Evolutionary conservation across 805 yeast genomes (phyloP), one percentile per base, ranked within the genome.

Genomic region (Wickerhamiella occidentalis): DNA sequence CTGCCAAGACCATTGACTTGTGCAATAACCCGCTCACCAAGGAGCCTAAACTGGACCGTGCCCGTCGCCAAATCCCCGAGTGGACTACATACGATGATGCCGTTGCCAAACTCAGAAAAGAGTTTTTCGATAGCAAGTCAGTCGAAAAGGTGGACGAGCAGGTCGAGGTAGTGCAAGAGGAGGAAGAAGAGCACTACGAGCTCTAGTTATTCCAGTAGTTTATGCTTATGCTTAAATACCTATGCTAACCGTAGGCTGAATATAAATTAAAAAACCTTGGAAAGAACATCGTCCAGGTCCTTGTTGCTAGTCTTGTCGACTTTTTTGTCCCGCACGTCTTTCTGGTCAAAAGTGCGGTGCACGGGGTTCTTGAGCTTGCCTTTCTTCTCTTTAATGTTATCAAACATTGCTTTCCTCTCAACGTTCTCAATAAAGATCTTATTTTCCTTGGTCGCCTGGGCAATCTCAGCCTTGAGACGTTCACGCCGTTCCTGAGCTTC

Each of bases 401-500:
- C 73, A 47, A 86, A 73, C 80, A 81, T 81, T 70, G 85, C 86
- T 53, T 92, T 80, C 56, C 77, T 78, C 61, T 90, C 96, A 40
- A 90, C 88, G 60, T 86, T 87, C 55, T 75, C 75, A 52, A 88
- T 76, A 62, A 81, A 92, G 15, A 81, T 76, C 66, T 86, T 85
- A 69, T 88, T 88, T 64, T 90, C 74, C 57, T 85, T 82, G 50
- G 80, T 82, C 37, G 94, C 95, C 64, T 86, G 95, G 1, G 94
- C 76, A 33, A 92, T 76, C 64, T 92, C 97, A 52, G 94, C 76
- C 54, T 87, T 80, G 60, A 90, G 70, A 67, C 85, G 87, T 47
- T 90, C 78, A 60, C 87, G 94, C 64, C 95, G 79, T 40, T 81
- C 74, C 64, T 88, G 96, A 55, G 82, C 81, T 67, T 92, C 97